Conservation (phyloP, 768 basidiomycete genomes). For the Suillus fuscotomentosus region DNA sequence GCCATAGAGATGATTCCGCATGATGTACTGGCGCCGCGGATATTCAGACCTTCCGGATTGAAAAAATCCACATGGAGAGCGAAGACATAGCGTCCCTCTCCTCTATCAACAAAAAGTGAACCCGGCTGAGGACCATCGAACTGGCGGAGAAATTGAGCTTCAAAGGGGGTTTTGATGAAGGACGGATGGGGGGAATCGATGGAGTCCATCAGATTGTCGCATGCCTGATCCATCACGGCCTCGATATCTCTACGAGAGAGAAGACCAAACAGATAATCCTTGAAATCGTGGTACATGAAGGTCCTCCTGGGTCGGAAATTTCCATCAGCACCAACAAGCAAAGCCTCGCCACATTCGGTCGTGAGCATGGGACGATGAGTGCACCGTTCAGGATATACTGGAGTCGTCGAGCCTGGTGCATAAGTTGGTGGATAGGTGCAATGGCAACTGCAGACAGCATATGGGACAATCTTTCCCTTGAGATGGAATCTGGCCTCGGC, state of each 20-base stretch:
- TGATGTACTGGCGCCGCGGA: no score
- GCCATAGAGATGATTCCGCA: no score
- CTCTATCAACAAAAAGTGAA: no score
- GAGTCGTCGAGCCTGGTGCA: no score
- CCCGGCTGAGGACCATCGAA: no score
- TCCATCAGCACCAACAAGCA: not conserved
- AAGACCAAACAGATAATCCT: not conserved
- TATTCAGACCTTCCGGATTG: no score
- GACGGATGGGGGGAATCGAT: not conserved
- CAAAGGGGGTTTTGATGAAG: constrained; percentile 3
- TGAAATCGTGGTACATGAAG: constrained; percentile 5
- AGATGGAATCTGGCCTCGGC: not conserved
- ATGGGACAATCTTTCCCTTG: not conserved
- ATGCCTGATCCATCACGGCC: not conserved
- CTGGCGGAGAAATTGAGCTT: no score
- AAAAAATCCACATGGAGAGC: no score
- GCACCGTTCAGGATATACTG: not conserved
- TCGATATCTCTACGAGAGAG: not conserved
- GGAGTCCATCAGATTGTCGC: not conserved
- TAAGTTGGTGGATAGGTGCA: no score
- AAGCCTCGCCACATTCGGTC: not conserved
- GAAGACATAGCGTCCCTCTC: no score
- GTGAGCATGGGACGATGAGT: not conserved
- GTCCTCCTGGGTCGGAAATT: not conserved
- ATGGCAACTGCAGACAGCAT: not conserved